phyloP scores from a whole-genome alignment of 1,284 basidiomycete genomes.

The Takashimella koratensis region DNA sequence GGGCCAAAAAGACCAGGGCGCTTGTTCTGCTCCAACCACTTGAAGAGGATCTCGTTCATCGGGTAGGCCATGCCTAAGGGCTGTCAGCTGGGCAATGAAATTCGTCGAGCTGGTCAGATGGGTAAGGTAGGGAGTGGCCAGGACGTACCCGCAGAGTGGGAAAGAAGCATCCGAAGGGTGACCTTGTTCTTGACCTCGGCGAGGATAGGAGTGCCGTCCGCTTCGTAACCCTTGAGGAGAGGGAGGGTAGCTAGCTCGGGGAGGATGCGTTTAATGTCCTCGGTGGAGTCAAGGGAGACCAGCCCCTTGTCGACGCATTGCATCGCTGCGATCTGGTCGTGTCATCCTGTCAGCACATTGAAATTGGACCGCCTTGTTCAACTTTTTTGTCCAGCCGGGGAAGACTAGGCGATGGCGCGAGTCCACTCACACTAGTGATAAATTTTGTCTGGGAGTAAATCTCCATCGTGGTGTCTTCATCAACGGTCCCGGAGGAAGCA shows the following conservation, averaged over 20 bases:
- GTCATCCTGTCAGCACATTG: too few relatives aligned
- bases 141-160: conserved; percentile 5
- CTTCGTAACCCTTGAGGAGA: neutral
- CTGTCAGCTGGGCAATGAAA: neutral
- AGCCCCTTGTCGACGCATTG: conserved; percentile 32
- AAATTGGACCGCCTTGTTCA: too few relatives aligned
- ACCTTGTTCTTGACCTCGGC: neutral
- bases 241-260: conserved; percentile 17
- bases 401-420: too few relatives aligned
- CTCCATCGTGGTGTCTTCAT: neutral
- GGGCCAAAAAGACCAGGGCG: neutral
- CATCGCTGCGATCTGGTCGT: conserved; percentile 7
- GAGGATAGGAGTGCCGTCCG: conserved; percentile 2
- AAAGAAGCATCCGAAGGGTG: conserved; percentile 10
- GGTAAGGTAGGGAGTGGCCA: too few relatives aligned
- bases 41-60: conserved; percentile 10
- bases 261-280: conserved; percentile 13
- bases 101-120: too few relatives aligned
- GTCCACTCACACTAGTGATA: neutral
- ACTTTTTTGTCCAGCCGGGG: too few relatives aligned
- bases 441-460: neutral
- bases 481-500: neutral
- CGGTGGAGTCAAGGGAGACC: conserved; percentile 18
- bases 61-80: conserved; percentile 7
- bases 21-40: conserved; percentile 17